These are phyloP conservation scores for Ceratocystis colombiana DNA, from an alignment of 2,329 filamentous ascomycete species.

Conservation along the genomic window DNA sequence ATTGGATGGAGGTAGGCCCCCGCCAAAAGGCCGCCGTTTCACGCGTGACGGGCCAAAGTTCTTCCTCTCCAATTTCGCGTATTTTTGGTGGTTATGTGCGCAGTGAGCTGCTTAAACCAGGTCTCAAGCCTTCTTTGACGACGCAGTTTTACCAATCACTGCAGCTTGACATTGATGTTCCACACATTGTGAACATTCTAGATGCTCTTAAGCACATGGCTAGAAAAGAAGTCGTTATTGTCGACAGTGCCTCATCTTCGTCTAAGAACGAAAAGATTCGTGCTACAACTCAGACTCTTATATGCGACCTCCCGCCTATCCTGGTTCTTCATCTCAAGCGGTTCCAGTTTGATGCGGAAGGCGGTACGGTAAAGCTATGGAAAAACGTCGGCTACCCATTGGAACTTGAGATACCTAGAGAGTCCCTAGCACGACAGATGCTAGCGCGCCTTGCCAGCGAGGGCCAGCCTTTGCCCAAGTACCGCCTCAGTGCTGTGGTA, in stretches of 20 bases:
- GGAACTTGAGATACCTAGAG: constrained; percentile 84
- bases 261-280: constrained; percentile 52
- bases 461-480: constrained; percentile 63
- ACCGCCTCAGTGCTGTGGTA: constrained; percentile 78
- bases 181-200: constrained; percentile 78
- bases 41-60: constrained; percentile 66
- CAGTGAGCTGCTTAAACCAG: constrained; percentile 78
- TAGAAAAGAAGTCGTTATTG: constrained; percentile 71
- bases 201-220: constrained; percentile 83
- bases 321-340: constrained; percentile 93
- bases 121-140: constrained; percentile 81
- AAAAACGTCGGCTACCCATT: constrained; percentile 95
- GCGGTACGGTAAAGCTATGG: constrained; percentile 93
- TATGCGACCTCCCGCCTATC: constrained; percentile 81
- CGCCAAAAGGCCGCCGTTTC: constrained; percentile 83
- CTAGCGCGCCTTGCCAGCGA: constrained; percentile 55
- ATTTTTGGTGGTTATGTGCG: constrained; percentile 89
- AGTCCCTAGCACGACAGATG: constrained; percentile 71
- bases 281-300: constrained; percentile 89
- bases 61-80: constrained; percentile 76
- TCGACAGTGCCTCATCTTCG: constrained; percentile 50
- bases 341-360: constrained; percentile 85
- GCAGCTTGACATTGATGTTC: constrained; percentile 84
- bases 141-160: constrained; percentile 88
- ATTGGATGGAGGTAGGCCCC: constrained; percentile 91